Percentiles rank a stretch among this genome's conserved stretches.
Conservation (phyloP, 2,329 filamentous ascomycete genomes). For the Fusarium equiseti region DNA sequence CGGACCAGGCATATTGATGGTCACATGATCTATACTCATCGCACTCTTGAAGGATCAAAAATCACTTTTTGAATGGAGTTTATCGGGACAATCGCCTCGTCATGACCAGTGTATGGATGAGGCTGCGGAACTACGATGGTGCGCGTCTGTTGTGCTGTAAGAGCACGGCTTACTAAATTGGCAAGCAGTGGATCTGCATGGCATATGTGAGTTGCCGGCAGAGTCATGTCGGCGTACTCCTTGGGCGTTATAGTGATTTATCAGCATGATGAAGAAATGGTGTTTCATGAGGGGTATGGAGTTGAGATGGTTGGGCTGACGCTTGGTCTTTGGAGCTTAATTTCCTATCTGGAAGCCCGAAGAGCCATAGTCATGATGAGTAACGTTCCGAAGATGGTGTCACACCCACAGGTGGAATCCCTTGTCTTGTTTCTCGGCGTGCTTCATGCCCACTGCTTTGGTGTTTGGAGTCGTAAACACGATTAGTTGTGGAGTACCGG, state of each 20-base stretch:
- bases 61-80: neutral
- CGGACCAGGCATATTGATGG: neutral
- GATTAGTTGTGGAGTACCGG: conserved; percentile 25
- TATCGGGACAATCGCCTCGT: neutral
- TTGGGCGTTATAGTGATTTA: conserved; percentile 15
- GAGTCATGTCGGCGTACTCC: conserved; percentile 17
- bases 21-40: neutral
- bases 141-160: conserved; percentile 11
- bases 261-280: conserved; percentile 16
- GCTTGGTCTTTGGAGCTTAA: neutral
- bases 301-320: neutral
- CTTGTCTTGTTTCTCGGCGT: conserved; percentile 31
- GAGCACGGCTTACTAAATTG: conserved; percentile 1
- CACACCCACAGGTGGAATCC: conserved; percentile 11
- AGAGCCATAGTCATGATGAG: conserved; percentile 28
- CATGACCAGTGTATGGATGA: conserved; percentile 2
- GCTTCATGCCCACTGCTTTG: conserved; percentile 26
- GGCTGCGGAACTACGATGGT: conserved; percentile 10
- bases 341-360: conserved; percentile 4
- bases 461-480: conserved; percentile 23
- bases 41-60: no score
- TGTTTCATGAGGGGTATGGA: neutral
- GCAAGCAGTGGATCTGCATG: conserved; percentile 28
- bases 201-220: conserved; percentile 14
- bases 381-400: conserved; percentile 20